A percentile compares a stretch with the other conserved stretches of the same genome.
phyloP scores from a whole-genome alignment of 2,329 filamentous ascomycete species.

The Microsporum ferrugineum region DNA sequence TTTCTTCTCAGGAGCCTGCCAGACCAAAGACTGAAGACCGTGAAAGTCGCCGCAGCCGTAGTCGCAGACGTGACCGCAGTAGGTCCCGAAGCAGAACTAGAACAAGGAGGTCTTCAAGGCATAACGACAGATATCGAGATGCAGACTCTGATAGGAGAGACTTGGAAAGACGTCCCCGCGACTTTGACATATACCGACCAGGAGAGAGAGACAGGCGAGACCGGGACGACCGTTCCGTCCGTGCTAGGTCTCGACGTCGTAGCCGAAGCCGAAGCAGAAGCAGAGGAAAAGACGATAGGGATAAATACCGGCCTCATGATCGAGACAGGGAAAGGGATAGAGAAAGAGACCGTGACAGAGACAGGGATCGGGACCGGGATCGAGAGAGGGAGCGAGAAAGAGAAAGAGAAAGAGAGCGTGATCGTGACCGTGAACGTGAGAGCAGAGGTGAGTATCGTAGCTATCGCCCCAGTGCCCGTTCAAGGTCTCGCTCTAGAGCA shows the following conservation, averaged over 20 bases:
- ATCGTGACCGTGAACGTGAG: slow-evolving; percentile 14
- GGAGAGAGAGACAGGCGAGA: slow-evolving; percentile 14
- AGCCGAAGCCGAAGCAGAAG: slow-evolving; percentile 25
- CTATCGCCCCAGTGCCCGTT: slow-evolving; percentile 17
- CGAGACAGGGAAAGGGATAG: slow-evolving; percentile 6
- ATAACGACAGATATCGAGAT: slow-evolving; percentile 11
- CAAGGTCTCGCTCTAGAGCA: slow-evolving; percentile 18
- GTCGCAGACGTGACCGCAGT: slow-evolving; percentile 18
- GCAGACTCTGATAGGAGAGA: slow-evolving; percentile 10
- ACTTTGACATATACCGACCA: slow-evolving; percentile 15
- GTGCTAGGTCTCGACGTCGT: slow-evolving; percentile 24
- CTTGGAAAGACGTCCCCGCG: slow-evolving; percentile 8
- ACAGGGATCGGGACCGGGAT: slow-evolving; percentile 8
- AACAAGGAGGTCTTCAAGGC: slow-evolving; percentile 16
- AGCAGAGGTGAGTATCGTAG: slow-evolving; percentile 14
- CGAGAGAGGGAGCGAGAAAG: slow-evolving; percentile 5
- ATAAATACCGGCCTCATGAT: slow-evolving; percentile 3
- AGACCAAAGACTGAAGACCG: slow-evolving; percentile 3
- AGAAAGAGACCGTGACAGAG: slow-evolving; percentile 9
- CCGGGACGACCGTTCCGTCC: slow-evolving; percentile 25
- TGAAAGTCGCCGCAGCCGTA: slow-evolving; percentile 6
- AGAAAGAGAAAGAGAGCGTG: slow-evolving; percentile 13
- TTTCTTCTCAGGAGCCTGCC: not conserved
- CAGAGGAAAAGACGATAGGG: slow-evolving; percentile 16
- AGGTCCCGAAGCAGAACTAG: slow-evolving; percentile 20